Evolutionary conservation across 345 rosid genomes (phyloP).

Genomic region (Tarenaya hassleriana): DNA sequence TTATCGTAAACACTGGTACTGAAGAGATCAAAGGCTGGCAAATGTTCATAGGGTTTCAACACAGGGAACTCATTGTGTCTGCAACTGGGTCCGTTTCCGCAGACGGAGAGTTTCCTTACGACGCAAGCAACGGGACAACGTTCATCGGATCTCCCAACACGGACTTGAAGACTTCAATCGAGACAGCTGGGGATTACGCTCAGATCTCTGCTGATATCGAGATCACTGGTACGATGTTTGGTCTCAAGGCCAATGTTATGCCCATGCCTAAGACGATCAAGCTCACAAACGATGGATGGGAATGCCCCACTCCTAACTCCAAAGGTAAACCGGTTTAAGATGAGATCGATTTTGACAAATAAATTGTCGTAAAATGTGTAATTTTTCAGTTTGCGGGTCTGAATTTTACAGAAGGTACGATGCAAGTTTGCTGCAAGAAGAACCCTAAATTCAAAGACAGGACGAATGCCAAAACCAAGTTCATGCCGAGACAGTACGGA

Average conservation of each 20-base stretch:
- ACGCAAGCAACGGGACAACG: conserved; percentile 49
- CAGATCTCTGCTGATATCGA: conserved; percentile 44
- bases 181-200: conserved; percentile 53
- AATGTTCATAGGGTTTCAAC: conserved; percentile 49
- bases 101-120: conserved; percentile 48
- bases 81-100: conserved; percentile 32
- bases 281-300: conserved; percentile 43
- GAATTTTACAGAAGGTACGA: conserved; percentile 33
- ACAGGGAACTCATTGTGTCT: conserved; percentile 47
- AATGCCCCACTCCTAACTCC: conserved; percentile 41
- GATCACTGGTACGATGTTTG: conserved; percentile 56
- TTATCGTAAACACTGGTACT: conserved; percentile 39
- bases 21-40: conserved; percentile 56
- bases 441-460: conserved; percentile 43
- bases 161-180: conserved; percentile 52
- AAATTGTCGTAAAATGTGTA: background rate
- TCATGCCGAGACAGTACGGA: conserved; percentile 34
- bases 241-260: conserved; percentile 33
- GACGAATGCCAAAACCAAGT: conserved; percentile 27
- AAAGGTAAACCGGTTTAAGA: conserved; percentile 26
- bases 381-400: background rate
- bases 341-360: background rate
- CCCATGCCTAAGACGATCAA: conserved; percentile 58
- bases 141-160: conserved; percentile 38
- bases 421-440: conserved; percentile 54